Base-by-base conservation (phyloP, 192 early-diverging fungal species). In the Martensiomyces pterosporus region DNA sequence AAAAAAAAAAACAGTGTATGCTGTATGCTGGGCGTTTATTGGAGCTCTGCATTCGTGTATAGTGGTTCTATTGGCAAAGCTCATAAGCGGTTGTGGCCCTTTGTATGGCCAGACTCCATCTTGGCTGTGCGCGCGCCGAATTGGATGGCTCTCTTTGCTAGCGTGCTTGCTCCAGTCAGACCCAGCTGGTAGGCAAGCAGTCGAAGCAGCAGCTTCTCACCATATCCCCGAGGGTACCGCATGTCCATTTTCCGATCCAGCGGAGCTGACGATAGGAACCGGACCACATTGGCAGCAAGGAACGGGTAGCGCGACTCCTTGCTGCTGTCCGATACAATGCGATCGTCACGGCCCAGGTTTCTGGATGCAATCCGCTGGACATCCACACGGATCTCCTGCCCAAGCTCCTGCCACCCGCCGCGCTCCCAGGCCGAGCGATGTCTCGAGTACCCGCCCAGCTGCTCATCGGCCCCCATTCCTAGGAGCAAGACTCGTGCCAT, bases 61-160 rank as follows among this genome's bases (percentile, higher is more conserved):
- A 12, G 12, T 8, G 29, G 12, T 32, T 32, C 29, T 32, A 32
- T 32, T 32, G 29, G 3, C n/a, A n/a, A n/a, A n/a, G n/a, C n/a
- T n/a, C n/a, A n/a, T n/a, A 71, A 41, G 8, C 27, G 18, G 35
- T 63, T 54, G 16, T 71, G 67, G 8, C 67, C 69, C 24, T 55
- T 58, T 14, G 53, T 53, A 36, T 59, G 47, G 2, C 54, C 43
- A 6, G 61, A 55, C 21, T 65, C 60, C 93, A 98, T 95, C 70
- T 92, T 93, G n/a, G 95, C 95, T 0, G 90, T 93, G 16, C 89
- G 78, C 0, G 93, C 90, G 4, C 95, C 95, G 81, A 98, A 98
- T 65, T 98, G 95, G 38, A 98, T 90, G 2, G 95, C 95, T n/a
- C 92, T 73, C 55, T 98, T 98, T 13, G 71, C 76, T 81, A 87